These are phyloP conservation scores for Trichoderma lentiforme DNA, from an alignment of 2,329 filamentous ascomycete genomes.

Conservation along the genomic window DNA sequence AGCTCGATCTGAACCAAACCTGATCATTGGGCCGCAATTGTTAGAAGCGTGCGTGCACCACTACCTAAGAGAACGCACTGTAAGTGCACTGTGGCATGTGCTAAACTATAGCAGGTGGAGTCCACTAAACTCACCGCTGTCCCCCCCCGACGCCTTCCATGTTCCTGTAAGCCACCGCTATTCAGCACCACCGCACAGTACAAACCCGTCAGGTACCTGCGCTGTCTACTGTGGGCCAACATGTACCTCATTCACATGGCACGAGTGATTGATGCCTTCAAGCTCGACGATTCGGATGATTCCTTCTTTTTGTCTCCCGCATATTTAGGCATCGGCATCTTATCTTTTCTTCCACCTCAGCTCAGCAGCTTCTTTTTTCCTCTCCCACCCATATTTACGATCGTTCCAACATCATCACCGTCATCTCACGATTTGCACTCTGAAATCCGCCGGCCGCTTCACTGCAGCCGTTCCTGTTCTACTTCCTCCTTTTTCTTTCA, in stretches of 20 bases:
- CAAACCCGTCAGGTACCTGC: neutral
- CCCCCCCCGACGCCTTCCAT: neutral
- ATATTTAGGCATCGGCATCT: neutral
- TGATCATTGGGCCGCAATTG: neutral
- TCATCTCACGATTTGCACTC: neutral
- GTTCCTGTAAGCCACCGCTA: neutral
- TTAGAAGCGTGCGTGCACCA: neutral
- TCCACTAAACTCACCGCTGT: neutral
- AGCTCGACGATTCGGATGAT: neutral
- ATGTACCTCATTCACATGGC: neutral
- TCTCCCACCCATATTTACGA: neutral
- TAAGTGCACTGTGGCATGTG: neutral
- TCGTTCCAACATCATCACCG: slow-evolving; percentile 7
- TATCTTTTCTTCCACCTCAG: neutral
- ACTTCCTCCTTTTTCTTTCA: neutral
- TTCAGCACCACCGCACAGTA: neutral
- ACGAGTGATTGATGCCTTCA: neutral
- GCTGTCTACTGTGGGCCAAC: neutral
- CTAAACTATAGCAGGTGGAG: neutral
- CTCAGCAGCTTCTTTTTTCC: neutral
- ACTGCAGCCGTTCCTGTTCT: neutral
- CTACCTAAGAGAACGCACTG: neutral
- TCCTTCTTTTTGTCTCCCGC: neutral
- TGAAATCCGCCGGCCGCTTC: neutral
- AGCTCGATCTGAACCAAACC: neutral